Conservation (phyloP, 179 eudicot species). For the Silene coronaria region DNA sequence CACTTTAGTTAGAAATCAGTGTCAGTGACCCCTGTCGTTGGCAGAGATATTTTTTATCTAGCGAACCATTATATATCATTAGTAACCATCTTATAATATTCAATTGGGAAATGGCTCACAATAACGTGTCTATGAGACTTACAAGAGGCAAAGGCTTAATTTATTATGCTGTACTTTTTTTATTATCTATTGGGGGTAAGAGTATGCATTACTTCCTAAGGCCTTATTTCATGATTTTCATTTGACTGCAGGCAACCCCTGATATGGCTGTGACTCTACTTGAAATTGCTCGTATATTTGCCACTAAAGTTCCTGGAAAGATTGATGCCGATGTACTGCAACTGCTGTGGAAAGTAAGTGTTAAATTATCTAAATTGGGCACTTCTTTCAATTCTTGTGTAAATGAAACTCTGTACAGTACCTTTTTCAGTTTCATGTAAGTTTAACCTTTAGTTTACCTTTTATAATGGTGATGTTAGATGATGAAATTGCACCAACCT, state of each 20-base stretch:
- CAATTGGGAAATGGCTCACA: background rate
- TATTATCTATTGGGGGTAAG: background rate
- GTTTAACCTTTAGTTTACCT: background rate
- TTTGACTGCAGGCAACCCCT: slow-evolving; percentile 73
- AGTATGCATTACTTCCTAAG: background rate
- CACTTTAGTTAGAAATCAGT: background rate
- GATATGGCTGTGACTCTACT: slow-evolving; percentile 99
- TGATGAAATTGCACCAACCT: background rate
- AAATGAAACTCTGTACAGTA: background rate
- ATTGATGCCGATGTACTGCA: slow-evolving; percentile 98
- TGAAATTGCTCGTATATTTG: slow-evolving; percentile 94
- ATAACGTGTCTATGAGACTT: background rate
- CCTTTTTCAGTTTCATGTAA: background rate
- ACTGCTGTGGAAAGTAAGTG: slow-evolving; percentile 92
- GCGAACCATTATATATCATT: background rate
- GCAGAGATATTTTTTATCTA: background rate
- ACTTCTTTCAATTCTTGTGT: background rate
- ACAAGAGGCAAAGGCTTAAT: background rate
- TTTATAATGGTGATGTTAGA: background rate
- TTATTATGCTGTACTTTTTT: background rate
- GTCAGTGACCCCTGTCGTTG: background rate
- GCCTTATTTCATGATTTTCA: slow-evolving; percentile 13
- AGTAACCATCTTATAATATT: background rate
- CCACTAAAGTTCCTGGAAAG: slow-evolving; percentile 99
- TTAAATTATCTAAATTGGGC: background rate